phyloP scores from a whole-genome alignment of 192 early-diverging fungal genomes.

The Thamnidium elegans region DNA sequence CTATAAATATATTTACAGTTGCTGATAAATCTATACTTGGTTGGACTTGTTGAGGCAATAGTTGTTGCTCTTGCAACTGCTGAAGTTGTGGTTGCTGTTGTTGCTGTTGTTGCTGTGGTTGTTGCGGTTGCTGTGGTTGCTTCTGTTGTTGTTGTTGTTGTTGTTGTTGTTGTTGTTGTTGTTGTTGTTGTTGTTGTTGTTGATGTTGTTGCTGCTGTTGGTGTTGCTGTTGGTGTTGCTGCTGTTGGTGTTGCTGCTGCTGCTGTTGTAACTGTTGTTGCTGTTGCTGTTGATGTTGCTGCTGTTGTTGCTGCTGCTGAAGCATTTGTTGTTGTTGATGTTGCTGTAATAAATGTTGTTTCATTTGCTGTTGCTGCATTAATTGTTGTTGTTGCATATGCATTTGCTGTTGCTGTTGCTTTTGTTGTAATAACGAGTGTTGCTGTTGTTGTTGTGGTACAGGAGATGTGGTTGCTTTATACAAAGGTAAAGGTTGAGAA shows the following conservation, averaged over 20 bases:
- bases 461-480: constrained; percentile 8
- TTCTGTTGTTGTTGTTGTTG: neutral
- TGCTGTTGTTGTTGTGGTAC: constrained; percentile 3
- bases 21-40: neutral
- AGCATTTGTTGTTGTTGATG: neutral
- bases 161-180: constrained; percentile 1
- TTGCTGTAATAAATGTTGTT: constrained; percentile 4
- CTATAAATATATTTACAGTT: neutral
- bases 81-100: no score
- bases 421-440: constrained; percentile 3
- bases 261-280: neutral
- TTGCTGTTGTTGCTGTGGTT: no score
- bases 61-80: neutral
- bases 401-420: neutral
- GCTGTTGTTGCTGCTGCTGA: neutral
- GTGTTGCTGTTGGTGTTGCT: neutral
- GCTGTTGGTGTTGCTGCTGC: neutral
- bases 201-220: constrained; percentile 3
- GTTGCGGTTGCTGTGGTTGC: no score
- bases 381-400: neutral
- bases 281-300: neutral
- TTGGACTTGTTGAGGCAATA: neutral
- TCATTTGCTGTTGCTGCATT: neutral
- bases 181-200: neutral
- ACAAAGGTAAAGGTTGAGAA: constrained; percentile 3